These are phyloP conservation scores for Ampelocalamus luodianensis DNA, from an alignment of 176 grass and related monocot genomes.

Conservation along the genomic window DNA sequence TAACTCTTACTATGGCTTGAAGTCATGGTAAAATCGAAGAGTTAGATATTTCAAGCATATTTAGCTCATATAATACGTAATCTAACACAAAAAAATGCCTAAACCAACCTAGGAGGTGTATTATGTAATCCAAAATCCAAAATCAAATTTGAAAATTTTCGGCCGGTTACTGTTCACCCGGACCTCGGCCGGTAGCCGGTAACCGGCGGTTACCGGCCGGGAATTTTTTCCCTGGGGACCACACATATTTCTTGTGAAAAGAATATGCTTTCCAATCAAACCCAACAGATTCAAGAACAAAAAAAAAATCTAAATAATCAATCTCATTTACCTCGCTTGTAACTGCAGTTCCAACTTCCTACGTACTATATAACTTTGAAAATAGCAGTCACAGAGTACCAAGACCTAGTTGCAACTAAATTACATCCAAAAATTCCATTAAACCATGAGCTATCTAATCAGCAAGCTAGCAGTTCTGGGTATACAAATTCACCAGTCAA, in stretches of 20 bases:
- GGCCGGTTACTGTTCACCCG: too few species aligned
- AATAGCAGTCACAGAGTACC: background rate
- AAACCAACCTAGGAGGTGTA: too few species aligned
- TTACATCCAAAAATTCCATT: slow-evolving; percentile 1
- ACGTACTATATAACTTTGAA: slow-evolving; percentile 3
- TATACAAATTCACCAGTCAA: slow-evolving; percentile 21
- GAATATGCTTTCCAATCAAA: slow-evolving; percentile 10
- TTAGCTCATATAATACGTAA: too few species aligned
- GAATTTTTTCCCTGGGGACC: too few species aligned
- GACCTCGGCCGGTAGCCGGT: too few species aligned
- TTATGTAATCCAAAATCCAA: too few species aligned
- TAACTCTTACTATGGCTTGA: too few species aligned
- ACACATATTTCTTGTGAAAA: slow-evolving; percentile 22
- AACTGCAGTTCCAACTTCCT: slow-evolving; percentile 7
- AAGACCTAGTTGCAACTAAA: slow-evolving; percentile 3
- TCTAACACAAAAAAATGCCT: too few species aligned
- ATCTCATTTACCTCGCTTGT: slow-evolving; percentile 4
- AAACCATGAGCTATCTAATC: background rate
- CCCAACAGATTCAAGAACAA: background rate
- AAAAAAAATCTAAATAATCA: slow-evolving; percentile 2
- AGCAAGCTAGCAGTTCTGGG: slow-evolving; percentile 23
- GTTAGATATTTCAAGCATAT: too few species aligned
- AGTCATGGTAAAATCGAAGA: too few species aligned
- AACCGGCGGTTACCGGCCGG: too few species aligned
- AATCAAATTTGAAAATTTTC: too few species aligned